A percentile compares a stretch with the other conserved stretches of the same genome.
phyloP scores from a whole-genome alignment of 23 red algal species.

The Pyropia haitanensis region DNA sequence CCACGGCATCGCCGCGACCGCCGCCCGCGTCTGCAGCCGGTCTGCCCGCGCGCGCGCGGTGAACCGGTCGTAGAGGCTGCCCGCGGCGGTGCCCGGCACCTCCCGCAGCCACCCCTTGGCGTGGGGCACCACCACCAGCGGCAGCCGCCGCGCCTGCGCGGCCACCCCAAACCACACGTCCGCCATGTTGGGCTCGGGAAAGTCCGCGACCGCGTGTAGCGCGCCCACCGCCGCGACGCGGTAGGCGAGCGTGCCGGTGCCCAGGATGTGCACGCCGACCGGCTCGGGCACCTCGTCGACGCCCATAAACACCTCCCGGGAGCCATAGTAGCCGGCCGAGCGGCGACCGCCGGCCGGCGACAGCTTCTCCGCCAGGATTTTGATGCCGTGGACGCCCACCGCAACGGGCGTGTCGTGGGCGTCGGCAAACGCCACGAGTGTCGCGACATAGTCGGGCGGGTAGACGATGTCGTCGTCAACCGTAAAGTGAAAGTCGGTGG shows the following conservation, averaged over 20 bases:
- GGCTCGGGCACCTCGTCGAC: conserved; percentile 12
- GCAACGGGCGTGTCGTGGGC: conserved; percentile 13
- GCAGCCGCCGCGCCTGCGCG: conserved; percentile 25
- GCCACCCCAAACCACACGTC: conserved; percentile 70
- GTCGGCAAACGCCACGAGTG: conserved; percentile 15
- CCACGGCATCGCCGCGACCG: neutral
- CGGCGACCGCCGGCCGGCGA: neutral
- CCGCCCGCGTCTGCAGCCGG: conserved; percentile 33
- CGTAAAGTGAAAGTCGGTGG: conserved; percentile 55
- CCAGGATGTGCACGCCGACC: conserved; percentile 58
- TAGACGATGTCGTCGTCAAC: conserved; percentile 75
- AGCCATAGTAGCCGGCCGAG: conserved; percentile 57
- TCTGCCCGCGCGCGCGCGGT: conserved; percentile 32
- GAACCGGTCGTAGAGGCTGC: conserved; percentile 54
- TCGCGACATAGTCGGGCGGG: conserved; percentile 34
- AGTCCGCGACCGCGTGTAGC: conserved; percentile 22
- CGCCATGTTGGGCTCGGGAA: conserved; percentile 66
- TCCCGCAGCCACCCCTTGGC: conserved; percentile 56
- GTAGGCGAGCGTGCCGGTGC: conserved; percentile 63
- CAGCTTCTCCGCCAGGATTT: conserved; percentile 22
- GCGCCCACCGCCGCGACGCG: conserved; percentile 18
- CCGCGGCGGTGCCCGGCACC: conserved; percentile 58
- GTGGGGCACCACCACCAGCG: conserved; percentile 57
- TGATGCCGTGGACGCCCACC: conserved; percentile 63
- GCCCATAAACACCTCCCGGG: conserved; percentile 59